phyloP scores from a whole-genome alignment of 371 early-diverging fungal genomes.

The Haplosporangium sp. region DNA sequence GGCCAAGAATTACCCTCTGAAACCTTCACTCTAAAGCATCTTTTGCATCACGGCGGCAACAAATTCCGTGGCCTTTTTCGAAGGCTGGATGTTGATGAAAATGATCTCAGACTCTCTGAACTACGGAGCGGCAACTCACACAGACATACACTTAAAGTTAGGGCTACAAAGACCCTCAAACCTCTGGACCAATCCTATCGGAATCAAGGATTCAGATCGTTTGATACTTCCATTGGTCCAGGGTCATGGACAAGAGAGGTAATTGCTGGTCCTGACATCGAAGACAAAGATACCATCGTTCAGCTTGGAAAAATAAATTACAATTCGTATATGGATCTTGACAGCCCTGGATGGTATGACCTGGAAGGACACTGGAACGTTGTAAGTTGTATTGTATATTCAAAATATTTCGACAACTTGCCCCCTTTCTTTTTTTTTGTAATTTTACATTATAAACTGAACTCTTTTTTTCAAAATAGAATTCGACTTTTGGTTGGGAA shows the following conservation, averaged over 20 bases:
- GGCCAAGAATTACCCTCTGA: conserved; percentile 20
- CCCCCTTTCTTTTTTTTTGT: no score
- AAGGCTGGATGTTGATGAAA: conserved; percentile 41
- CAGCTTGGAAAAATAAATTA: conserved; percentile 56
- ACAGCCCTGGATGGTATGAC: conserved; percentile 53
- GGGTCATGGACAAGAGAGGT: conserved; percentile 29
- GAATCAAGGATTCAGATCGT: conserved; percentile 39
- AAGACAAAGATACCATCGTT: conserved; percentile 47
- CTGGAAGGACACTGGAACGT: conserved; percentile 42
- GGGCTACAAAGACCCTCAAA: conserved; percentile 27
- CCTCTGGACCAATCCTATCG: conserved; percentile 35
- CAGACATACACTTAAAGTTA: conserved; percentile 27
- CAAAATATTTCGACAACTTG: no score
- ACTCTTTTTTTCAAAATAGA: conserved; percentile 53
- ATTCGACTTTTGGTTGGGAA: conserved; percentile 88
- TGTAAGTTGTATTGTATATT: conserved; percentile 19
- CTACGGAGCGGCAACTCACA: conserved; percentile 30
- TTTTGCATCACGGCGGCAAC: conserved; percentile 42
- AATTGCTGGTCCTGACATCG: conserved; percentile 39
- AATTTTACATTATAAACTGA: no score
- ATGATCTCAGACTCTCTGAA: conserved; percentile 21
- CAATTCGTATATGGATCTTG: conserved; percentile 52
- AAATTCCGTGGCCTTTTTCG: conserved; percentile 63
- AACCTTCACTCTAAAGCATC: conserved; percentile 28
- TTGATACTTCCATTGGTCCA: conserved; percentile 28